Percentiles rank a stretch among this genome's conserved stretches.
Evolutionary conservation across 805 yeast species (phyloP).

Genomic region (Teunomyces gatunensis): DNA sequence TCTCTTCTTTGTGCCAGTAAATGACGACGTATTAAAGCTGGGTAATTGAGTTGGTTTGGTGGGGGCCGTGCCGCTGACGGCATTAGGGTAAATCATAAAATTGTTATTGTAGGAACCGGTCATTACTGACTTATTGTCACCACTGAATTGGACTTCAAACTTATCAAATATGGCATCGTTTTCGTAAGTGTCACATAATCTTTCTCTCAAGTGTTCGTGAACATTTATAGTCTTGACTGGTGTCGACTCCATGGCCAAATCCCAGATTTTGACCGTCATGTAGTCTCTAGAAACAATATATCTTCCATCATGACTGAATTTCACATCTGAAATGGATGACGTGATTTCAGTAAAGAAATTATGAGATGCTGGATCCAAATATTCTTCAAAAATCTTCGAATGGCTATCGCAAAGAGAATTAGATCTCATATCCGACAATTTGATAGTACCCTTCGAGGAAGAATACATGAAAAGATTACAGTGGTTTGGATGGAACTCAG

Average conservation of each 20-base stretch:
- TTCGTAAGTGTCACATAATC: constrained; percentile 95
- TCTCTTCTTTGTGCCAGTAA: constrained; percentile 11
- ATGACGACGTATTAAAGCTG: constrained; percentile 12
- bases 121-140: constrained; percentile 89
- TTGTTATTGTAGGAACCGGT: constrained; percentile 97
- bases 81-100: constrained; percentile 94
- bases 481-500: constrained; percentile 90
- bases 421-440: constrained; percentile 93
- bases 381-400: constrained; percentile 86
- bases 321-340: constrained; percentile 87
- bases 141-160: constrained; percentile 93
- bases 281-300: constrained; percentile 97
- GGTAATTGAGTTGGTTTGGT: constrained; percentile 8
- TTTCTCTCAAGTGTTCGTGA: constrained; percentile 90
- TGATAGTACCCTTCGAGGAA: constrained; percentile 91
- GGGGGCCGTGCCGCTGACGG: constrained; percentile 35
- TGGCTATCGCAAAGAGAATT: constrained; percentile 92
- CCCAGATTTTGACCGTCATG: constrained; percentile 98
- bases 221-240: constrained; percentile 93
- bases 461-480: constrained; percentile 96
- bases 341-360: constrained; percentile 97
- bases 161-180: constrained; percentile 98
- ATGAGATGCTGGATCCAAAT: constrained; percentile 86
- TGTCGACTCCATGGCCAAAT: constrained; percentile 91
- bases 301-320: constrained; percentile 87